Percentiles rank a stretch among this genome's conserved stretches.
Conservation (phyloP, 202 grass and related monocot genomes). For the Setaria viridis region DNA sequence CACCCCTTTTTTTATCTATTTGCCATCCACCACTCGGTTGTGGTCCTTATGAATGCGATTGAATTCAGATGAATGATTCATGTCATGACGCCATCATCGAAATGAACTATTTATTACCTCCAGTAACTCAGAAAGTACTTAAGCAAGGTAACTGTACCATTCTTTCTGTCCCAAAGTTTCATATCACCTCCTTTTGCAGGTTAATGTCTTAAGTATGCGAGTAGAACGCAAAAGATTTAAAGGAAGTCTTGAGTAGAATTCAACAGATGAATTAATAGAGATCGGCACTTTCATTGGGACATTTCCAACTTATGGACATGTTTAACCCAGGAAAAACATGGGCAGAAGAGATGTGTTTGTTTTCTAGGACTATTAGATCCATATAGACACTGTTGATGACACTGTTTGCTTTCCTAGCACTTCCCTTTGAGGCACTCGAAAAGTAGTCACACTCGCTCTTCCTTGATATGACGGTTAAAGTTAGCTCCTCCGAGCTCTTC, state of each 20-base stretch:
- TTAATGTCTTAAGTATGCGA: not conserved
- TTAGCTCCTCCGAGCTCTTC: not conserved
- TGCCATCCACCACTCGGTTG: not conserved
- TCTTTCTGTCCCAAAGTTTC: not conserved
- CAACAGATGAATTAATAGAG: too few relatives aligned
- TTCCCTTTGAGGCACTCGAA: too few relatives aligned
- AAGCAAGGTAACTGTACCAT: not conserved
- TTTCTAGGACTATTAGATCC: too few relatives aligned
- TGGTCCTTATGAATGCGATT: conserved; percentile 9
- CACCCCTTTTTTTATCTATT: not conserved
- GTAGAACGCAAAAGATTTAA: too few relatives aligned
- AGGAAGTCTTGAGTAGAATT: too few relatives aligned
- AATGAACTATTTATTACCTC: not conserved
- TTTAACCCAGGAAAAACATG: too few relatives aligned
- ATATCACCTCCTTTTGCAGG: not conserved
- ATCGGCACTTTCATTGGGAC: too few relatives aligned
- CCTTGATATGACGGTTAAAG: not conserved
- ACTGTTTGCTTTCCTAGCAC: too few relatives aligned
- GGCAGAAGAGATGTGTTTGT: too few relatives aligned
- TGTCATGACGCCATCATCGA: not conserved
- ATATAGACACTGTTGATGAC: too few relatives aligned
- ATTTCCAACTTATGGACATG: too few relatives aligned
- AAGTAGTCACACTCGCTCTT: not conserved
- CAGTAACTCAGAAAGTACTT: not conserved
- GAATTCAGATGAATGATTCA: not conserved